phyloP scores from a whole-genome alignment of 352 stramenopile genomes.

The Phytophthora citrophthora region DNA sequence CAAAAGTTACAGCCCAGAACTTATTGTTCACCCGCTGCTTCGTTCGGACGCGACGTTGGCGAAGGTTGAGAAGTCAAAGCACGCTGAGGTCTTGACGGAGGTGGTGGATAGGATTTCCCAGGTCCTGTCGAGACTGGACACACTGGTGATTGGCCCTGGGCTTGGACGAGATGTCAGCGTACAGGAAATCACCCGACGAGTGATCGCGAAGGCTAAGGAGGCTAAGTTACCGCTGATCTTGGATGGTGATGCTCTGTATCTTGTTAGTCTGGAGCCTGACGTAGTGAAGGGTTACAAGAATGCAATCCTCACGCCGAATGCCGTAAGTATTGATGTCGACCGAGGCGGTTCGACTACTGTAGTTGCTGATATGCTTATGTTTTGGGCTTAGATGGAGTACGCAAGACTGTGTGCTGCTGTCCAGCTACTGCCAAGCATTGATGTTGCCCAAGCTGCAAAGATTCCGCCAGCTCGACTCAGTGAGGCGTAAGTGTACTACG shows the following conservation, averaged over 20 bases:
- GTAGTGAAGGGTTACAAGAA: conserved; percentile 69
- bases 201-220: conserved; percentile 75
- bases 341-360: not conserved
- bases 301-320: conserved; percentile 96
- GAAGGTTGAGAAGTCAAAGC: conserved; percentile 29
- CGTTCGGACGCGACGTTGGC: conserved; percentile 51
- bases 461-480: conserved; percentile 62
- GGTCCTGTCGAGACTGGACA: conserved; percentile 73
- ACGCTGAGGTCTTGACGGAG: conserved; percentile 22
- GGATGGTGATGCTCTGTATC: conserved; percentile 95
- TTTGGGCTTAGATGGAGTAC: conserved; percentile 79
- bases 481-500: conserved; percentile 51
- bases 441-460: conserved; percentile 54
- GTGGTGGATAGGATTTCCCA: conserved; percentile 57
- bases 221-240: conserved; percentile 90
- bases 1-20: conserved; percentile 97
- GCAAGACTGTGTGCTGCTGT: conserved; percentile 67
- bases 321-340: conserved; percentile 30
- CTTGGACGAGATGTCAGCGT: conserved; percentile 92
- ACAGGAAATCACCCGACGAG: conserved; percentile 69
- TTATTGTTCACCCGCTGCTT: conserved; percentile 93
- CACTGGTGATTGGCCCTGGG: conserved; percentile 92
- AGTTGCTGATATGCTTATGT: conserved; percentile 10
- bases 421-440: conserved; percentile 46
- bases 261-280: conserved; percentile 81